A percentile compares a stretch with the other conserved stretches of the same genome.
These are phyloP conservation scores for Scenedesmus sp. DNA, from an alignment of 163 green algal genomes.

Conservation along the genomic window DNA sequence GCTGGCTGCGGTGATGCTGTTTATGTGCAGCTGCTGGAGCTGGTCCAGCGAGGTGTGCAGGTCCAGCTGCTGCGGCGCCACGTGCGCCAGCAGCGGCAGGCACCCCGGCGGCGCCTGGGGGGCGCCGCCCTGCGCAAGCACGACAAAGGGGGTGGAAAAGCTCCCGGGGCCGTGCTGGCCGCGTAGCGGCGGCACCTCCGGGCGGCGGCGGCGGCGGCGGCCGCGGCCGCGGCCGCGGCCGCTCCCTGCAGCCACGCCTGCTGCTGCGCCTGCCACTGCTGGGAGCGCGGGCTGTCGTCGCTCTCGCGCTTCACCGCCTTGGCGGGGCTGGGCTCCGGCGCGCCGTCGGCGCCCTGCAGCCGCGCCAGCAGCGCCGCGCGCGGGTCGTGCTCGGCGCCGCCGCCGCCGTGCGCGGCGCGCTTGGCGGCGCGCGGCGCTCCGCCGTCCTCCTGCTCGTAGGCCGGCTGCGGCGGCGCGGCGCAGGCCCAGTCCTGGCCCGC, in stretches of 20 bases:
- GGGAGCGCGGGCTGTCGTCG: constrained; percentile 21
- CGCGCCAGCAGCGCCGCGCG: background rate
- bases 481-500: too few species aligned
- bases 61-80: background rate
- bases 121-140: too few species aligned
- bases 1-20: background rate
- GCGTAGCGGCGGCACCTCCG: too few species aligned
- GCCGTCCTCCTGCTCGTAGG: too few species aligned
- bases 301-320: constrained; percentile 17
- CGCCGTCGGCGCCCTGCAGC: too few species aligned
- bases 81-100: too few species aligned
- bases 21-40: constrained; percentile 31
- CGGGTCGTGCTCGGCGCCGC: too few species aligned
- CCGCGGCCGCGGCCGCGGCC: background rate
- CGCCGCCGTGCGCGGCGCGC: too few species aligned
- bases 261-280: constrained; percentile 19
- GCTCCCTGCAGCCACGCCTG: background rate
- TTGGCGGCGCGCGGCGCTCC: too few species aligned
- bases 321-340: too few species aligned
- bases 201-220: constrained; percentile 2
- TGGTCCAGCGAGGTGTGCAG: constrained; percentile 15
- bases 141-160: constrained; percentile 7
- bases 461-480: too few species aligned
- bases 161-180: background rate
- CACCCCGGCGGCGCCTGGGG: too few species aligned